phyloP scores from a whole-genome alignment of 2,329 filamentous ascomycete species.

The Domatiomyces catenatus region DNA sequence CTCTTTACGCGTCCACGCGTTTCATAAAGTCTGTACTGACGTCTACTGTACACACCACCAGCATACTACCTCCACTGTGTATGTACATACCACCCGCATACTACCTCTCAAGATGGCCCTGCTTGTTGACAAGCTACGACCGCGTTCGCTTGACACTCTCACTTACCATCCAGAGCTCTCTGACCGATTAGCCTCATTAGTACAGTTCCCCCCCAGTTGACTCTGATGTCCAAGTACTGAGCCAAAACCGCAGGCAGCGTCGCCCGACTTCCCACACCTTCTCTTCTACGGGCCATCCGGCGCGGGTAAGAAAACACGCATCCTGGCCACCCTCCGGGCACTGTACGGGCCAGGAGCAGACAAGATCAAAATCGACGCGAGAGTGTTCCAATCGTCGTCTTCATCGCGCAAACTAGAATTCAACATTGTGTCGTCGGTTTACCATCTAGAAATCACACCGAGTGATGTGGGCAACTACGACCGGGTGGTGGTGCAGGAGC shows the following conservation, averaged over 20 bases:
- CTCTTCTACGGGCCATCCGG: conserved; percentile 94
- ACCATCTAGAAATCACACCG: conserved; percentile 96
- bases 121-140: conserved; percentile 48
- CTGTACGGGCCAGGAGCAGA: conserved; percentile 94
- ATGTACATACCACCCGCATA: too few relatives aligned
- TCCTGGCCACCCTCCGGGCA: conserved; percentile 88
- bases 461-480: conserved; percentile 95
- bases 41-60: too few relatives aligned
- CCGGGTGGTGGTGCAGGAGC: conserved; percentile 83
- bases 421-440: conserved; percentile 93
- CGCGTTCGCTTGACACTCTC: conserved; percentile 39
- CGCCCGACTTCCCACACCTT: conserved; percentile 92
- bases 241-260: conserved; percentile 56
- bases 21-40: too few relatives aligned
- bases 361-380: conserved; percentile 98
- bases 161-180: conserved; percentile 85
- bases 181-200: conserved; percentile 68
- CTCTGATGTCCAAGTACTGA: conserved; percentile 1
- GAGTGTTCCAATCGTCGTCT: conserved; percentile 85
- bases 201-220: conserved; percentile 30
- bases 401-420: conserved; percentile 92
- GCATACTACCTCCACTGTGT: neutral
- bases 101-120: conserved; percentile 37
- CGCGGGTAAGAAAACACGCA: conserved; percentile 93
- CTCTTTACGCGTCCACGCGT: neutral